phyloP scores from a whole-genome alignment of 1,284 basidiomycete genomes.

The Marasmius sp. region DNA sequence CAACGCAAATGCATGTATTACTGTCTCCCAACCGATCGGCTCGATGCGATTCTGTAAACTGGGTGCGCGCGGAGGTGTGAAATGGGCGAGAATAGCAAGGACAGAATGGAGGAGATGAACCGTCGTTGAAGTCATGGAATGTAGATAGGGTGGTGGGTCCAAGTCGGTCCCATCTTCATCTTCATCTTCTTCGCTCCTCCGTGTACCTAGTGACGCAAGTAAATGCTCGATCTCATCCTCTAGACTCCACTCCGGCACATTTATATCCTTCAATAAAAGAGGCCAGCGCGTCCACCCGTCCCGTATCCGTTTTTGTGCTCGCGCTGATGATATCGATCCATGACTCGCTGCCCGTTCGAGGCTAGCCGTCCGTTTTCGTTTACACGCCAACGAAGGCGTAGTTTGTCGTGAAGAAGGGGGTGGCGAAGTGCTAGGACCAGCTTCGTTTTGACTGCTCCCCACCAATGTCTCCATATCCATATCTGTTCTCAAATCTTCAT shows the following conservation, averaged over 20 bases:
- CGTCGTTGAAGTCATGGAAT: conserved; percentile 7
- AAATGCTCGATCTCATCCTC: conserved; percentile 51
- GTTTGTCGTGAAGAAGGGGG: conserved; percentile 4
- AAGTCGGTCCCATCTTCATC: too few species aligned
- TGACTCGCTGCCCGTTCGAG: conserved; percentile 2
- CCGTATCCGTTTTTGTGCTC: conserved; percentile 19
- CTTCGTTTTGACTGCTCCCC: not conserved
- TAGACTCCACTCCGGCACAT: conserved; percentile 57
- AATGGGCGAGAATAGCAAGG: conserved; percentile 9
- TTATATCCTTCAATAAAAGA: conserved; percentile 52
- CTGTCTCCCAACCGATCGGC: conserved; percentile 13
- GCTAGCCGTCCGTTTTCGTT: not conserved
- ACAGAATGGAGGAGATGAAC: conserved; percentile 10
- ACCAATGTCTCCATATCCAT: not conserved
- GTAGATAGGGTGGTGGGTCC: not conserved
- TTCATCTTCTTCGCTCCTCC: not conserved
- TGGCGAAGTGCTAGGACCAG: conserved; percentile 9
- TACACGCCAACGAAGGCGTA: conserved; percentile 1
- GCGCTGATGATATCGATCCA: conserved; percentile 11
- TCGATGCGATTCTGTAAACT: conserved; percentile 16
- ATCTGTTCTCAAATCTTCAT: conserved; percentile 9
- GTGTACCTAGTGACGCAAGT: not conserved
- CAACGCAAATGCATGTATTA: conserved; percentile 6
- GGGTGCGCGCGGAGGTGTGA: conserved; percentile 7
- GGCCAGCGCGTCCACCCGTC: conserved; percentile 71